Percentiles rank a stretch among this genome's conserved stretches.
Conservation (phyloP, 805 yeast species). For the Komagataella kurtzmanii region DNA sequence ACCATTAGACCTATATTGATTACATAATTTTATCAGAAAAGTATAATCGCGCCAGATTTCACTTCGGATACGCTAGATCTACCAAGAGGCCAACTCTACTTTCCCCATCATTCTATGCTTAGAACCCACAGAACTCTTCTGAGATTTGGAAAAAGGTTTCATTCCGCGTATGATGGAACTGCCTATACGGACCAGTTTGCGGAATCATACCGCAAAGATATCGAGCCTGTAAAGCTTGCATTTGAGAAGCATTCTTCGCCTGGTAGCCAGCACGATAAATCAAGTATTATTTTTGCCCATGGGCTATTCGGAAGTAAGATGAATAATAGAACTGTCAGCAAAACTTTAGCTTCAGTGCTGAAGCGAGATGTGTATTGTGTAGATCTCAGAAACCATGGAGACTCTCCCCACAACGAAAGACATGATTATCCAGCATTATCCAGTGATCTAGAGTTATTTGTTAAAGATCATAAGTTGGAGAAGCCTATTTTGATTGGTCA, state of each 20-base stretch:
- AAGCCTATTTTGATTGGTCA: conserved; percentile 64
- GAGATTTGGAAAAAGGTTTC: not conserved
- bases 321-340: conserved; percentile 76
- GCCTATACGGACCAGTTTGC: not conserved
- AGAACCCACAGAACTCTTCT: not conserved
- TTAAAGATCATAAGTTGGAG: conserved; percentile 26
- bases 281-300: conserved; percentile 23
- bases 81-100: not conserved
- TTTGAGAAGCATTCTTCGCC: not conserved
- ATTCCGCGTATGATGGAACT: not conserved
- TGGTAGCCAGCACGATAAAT: not conserved
- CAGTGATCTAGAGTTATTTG: conserved; percentile 71
- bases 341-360: conserved; percentile 29
- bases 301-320: conserved; percentile 79
- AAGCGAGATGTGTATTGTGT: conserved; percentile 50
- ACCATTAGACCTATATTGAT: conserved; percentile 65
- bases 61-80: not conserved
- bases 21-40: not conserved
- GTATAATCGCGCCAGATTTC: not conserved
- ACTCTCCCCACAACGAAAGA: conserved; percentile 62
- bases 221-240: not conserved
- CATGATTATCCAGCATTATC: conserved; percentile 77
- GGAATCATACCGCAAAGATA: not conserved
- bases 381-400: conserved; percentile 87
- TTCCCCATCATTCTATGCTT: not conserved